Evolutionary conservation across 768 basidiomycete species (phyloP).

Genomic region (Polyporus arcularius): DNA sequence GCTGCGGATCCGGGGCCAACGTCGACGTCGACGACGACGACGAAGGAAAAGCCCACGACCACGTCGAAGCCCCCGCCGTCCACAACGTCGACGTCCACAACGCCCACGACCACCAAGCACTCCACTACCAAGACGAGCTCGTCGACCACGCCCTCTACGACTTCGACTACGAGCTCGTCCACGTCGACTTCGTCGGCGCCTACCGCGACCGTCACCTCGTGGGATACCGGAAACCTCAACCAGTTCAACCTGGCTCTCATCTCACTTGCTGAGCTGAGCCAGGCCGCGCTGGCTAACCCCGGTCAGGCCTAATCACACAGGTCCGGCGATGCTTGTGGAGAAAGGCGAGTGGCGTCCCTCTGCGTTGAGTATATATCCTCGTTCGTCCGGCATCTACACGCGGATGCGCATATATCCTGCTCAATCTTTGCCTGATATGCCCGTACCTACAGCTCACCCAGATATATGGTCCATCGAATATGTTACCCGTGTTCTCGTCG

Average conservation of each 20-base stretch:
- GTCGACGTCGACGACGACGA: slow-evolving; percentile 12
- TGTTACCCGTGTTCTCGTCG: too few species aligned
- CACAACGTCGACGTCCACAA: slow-evolving; percentile 8
- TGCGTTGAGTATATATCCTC: too few species aligned
- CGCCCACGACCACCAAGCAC: slow-evolving; percentile 8
- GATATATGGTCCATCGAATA: too few species aligned
- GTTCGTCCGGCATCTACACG: too few species aligned
- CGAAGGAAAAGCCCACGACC: slow-evolving; percentile 3
- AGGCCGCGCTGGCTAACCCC: slow-evolving; percentile 4
- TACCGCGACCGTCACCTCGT: slow-evolving; percentile 13
- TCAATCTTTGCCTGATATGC: too few species aligned
- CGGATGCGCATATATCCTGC: too few species aligned
- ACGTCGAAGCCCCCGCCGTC: slow-evolving; percentile 12
- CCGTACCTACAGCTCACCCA: too few species aligned
- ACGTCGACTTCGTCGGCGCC: slow-evolving; percentile 15
- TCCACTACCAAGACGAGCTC: slow-evolving; percentile 10
- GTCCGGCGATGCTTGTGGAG: not conserved
- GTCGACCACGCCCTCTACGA: slow-evolving; percentile 1
- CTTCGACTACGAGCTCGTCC: slow-evolving; percentile 9
- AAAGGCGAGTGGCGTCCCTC: not conserved
- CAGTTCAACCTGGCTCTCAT: slow-evolving; percentile 26
- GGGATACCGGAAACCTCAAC: slow-evolving; percentile 19
- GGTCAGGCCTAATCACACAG: not conserved
- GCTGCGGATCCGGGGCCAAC: not conserved
- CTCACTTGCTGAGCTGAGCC: slow-evolving; percentile 17